phyloP scores from a whole-genome alignment of 805 yeast species.

The Starmerella etchellsii region DNA sequence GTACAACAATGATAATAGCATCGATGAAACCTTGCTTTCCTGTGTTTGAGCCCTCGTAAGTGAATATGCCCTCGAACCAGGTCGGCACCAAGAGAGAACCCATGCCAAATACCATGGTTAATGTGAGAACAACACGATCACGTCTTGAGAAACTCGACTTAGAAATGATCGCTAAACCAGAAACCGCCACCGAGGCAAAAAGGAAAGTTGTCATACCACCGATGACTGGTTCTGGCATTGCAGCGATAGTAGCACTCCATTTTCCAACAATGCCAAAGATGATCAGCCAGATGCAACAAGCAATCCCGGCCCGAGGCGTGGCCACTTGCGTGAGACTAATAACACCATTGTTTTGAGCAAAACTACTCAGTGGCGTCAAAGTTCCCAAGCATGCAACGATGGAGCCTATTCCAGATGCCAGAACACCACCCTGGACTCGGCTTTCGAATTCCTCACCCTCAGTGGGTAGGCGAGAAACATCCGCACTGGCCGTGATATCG shows the following conservation, averaged over 20 bases:
- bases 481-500: conserved; percentile 87
- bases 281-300: conserved; percentile 66
- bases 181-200: conserved; percentile 63
- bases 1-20: conserved; percentile 58
- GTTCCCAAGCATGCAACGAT: conserved; percentile 65
- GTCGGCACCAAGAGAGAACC: conserved; percentile 51
- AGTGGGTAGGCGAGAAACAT: conserved; percentile 73
- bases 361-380: conserved; percentile 78
- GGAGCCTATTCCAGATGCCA: conserved; percentile 81
- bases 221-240: conserved; percentile 65
- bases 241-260: conserved; percentile 77
- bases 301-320: conserved; percentile 64
- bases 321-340: conserved; percentile 88
- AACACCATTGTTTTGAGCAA: conserved; percentile 94
- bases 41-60: conserved; percentile 49
- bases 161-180: conserved; percentile 57
- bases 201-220: conserved; percentile 83
- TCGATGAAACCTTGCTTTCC: conserved; percentile 49
- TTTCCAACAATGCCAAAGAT: conserved; percentile 81
- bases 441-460: conserved; percentile 74
- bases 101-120: conserved; percentile 50
- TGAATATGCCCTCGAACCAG: conserved; percentile 55
- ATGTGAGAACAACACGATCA: conserved; percentile 59
- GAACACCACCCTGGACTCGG: conserved; percentile 82
- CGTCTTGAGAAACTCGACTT: conserved; percentile 46